Evolutionary conservation across 345 rosid species (phyloP), one percentile per base, ranked within the genome.

Genomic region (Euphorbia peplus): DNA sequence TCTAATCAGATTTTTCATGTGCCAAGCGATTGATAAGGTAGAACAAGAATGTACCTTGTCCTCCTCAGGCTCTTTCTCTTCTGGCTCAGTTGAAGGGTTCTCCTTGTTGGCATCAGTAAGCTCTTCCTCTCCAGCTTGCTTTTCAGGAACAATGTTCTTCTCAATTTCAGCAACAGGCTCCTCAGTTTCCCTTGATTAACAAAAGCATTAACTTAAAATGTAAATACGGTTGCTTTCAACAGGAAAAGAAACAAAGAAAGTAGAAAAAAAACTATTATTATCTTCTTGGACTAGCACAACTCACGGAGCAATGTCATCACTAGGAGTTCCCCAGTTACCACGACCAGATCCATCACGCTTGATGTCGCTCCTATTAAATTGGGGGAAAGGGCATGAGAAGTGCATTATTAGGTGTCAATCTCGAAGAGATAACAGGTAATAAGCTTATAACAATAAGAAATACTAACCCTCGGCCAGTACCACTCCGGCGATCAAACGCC

Each of bases 281-380:
- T 50, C 10, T 19, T 21, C 51, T 62, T 29, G 16, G 3, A 16
- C 22, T 11, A 24, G 16, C 2, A 68, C n/a, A n/a, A n/a, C 93
- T 84, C 65, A 95, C 99, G 62, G 85, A 63, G 86, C 78, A 74
- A 90, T 61, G 56, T 86, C 99, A 79, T 90, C 98, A 70, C 83
- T 64, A 5, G 88, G 82, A 68, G 87, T 82, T 80, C 98, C 99
- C 99, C 99, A 95, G 55, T 95, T 95, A 37, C 96, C 93, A 35
- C 91, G 88, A 67, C 99, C 99, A 82, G 93, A 48, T 30, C 99
- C 99, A 0, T 90, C 90, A 3, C 99, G 93, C 61, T 95, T 95
- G 50, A 87, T 4, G 73, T 85, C 98, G 75, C 76, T 82, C 74
- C 99, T 95, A 73, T 47, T 24, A 52, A 44, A 54, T 73, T 57